Evolutionary conservation across 1,284 basidiomycete genomes (phyloP).

Genomic region (Malassezia sympodialis): DNA sequence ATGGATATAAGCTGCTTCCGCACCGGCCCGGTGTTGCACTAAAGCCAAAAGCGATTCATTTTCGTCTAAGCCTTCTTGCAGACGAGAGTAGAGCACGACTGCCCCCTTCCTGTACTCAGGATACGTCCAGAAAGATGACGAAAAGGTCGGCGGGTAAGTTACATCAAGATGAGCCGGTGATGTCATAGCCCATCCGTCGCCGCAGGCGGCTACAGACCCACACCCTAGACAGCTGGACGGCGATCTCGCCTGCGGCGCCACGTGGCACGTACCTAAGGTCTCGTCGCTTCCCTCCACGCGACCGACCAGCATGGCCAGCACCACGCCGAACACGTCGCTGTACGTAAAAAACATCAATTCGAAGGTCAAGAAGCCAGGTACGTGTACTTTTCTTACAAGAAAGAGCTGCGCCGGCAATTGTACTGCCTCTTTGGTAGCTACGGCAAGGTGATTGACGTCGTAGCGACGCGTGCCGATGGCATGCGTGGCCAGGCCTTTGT

Average conservation of each 20-base stretch:
- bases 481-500: slow-evolving; percentile 95
- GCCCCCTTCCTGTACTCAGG: slow-evolving; percentile 40
- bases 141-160: slow-evolving; percentile 33
- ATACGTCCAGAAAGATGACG: slow-evolving; percentile 40
- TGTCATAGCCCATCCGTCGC: slow-evolving; percentile 23
- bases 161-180: slow-evolving; percentile 31
- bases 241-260: neutral
- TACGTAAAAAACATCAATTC: slow-evolving; percentile 91
- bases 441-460: slow-evolving; percentile 83
- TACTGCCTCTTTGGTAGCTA: slow-evolving; percentile 84
- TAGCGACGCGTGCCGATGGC: slow-evolving; percentile 75
- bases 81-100: slow-evolving; percentile 27
- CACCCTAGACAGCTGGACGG: neutral
- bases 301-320: slow-evolving; percentile 9
- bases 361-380: slow-evolving; percentile 76
- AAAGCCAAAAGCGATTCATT: slow-evolving; percentile 35
- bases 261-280: neutral
- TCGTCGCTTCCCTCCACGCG: neutral
- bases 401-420: slow-evolving; percentile 70
- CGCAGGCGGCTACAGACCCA: neutral
- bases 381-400: slow-evolving; percentile 18
- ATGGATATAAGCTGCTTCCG: slow-evolving; percentile 27
- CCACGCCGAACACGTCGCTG: slow-evolving; percentile 69
- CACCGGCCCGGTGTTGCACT: slow-evolving; percentile 31
- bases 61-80: slow-evolving; percentile 43